Evolutionary conservation across 1,284 basidiomycete genomes (phyloP), one percentile per base, ranked within the genome.

Genomic region (Agroathelia rolfsii): DNA sequence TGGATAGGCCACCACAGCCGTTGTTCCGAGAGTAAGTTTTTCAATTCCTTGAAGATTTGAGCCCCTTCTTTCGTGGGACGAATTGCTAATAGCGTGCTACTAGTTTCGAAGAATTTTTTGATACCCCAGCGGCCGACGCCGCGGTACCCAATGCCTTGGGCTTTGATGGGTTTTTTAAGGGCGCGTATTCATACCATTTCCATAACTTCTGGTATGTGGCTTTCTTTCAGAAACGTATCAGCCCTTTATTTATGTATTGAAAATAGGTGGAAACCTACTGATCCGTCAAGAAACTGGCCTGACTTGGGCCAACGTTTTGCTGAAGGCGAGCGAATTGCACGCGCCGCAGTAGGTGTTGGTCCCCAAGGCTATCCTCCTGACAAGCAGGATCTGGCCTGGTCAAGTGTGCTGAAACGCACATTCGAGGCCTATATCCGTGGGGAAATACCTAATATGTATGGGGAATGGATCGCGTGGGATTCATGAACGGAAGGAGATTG

Each of bases 131-230:
- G 35, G 57, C 59, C 28, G 53, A 58, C 13, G 57, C 57, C 18
- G 65, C 63, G 8, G 66, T 57, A 5, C 61, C 70, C 6, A 55
- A 64, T 38, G 60, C 62, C 10, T 45, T 65, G 2, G 71, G 71
- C 2, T 69, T 72, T 42, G 64, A 69, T 32, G 66, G 62, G 13
- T 72, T 72, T 53, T 74, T 71, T 58, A 53, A 62, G 16, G 71
- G 71, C 10, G 64, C 71, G 6, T 72, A 64, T 45, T 66, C 63
- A 11, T 74, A 72, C 41, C 68, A 72, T 48, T 72, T 63, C 55
- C 67, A 70, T 47, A 69, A 69, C 43, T 67, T 64, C 45, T 66
- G 65, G 64, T 62, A 18, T 24, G 40, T 17, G 10, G n/a, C n/a
- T n/a, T n/a, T n/a, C n/a, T n/a, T n/a, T n/a, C n/a, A n/a, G n/a